Percentiles rank a stretch among this genome's conserved stretches.
Evolutionary conservation across 805 yeast genomes (phyloP).

Genomic region (Candida khao-thaluensis): DNA sequence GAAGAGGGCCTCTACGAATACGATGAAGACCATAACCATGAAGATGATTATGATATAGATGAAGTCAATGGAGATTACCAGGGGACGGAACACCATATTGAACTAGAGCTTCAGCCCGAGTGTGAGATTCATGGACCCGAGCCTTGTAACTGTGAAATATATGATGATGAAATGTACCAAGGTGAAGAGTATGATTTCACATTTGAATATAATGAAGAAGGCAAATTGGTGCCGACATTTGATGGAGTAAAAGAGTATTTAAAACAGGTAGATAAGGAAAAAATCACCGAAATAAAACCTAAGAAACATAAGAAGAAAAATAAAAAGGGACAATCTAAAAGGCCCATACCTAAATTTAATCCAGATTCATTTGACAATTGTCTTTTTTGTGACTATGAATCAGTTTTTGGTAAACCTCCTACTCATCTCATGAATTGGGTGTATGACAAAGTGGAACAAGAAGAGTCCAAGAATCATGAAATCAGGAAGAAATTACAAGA

Average conservation of each 20-base stretch:
- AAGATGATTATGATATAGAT: conserved; percentile 34
- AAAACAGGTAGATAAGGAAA: conserved; percentile 22
- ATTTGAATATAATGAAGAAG: conserved; percentile 43
- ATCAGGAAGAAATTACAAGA: conserved; percentile 37
- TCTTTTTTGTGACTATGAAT: conserved; percentile 53
- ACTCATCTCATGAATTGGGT: conserved; percentile 51
- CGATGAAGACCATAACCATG: conserved; percentile 17
- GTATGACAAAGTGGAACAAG: conserved; percentile 32
- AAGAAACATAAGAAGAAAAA: conserved; percentile 23
- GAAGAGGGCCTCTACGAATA: conserved; percentile 38
- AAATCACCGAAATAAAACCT: conserved; percentile 8
- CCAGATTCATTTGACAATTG: conserved; percentile 25
- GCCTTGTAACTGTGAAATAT: conserved; percentile 25
- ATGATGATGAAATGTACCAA: conserved; percentile 22
- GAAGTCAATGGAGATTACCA: conserved; percentile 33
- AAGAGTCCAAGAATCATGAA: conserved; percentile 31
- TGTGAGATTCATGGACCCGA: conserved; percentile 29
- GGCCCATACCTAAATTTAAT: conserved; percentile 8
- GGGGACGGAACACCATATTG: conserved; percentile 40
- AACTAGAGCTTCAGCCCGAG: conserved; percentile 39
- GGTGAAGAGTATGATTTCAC: conserved; percentile 47
- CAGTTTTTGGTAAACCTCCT: conserved; percentile 51
- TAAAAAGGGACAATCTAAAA: conserved; percentile 9
- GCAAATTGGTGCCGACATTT: conserved; percentile 41
- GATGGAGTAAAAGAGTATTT: conserved; percentile 18